Evolutionary conservation across 2,329 filamentous ascomycete genomes (phyloP).

Genomic region (Ophiostoma australiae): DNA sequence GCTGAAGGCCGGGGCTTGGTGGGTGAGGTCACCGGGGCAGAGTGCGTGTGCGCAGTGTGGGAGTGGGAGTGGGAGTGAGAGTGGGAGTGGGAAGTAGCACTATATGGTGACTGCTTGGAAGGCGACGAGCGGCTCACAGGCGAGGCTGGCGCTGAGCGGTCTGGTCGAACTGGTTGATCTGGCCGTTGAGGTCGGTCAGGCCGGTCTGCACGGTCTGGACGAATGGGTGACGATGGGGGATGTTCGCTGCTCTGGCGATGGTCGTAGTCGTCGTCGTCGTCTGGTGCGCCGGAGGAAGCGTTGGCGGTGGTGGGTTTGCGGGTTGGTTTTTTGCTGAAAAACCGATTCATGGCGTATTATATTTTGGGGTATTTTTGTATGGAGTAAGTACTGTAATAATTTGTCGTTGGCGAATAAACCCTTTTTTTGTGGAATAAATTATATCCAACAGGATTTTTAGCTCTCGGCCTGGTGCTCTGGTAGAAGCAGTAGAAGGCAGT

Average conservation of each 20-base stretch:
- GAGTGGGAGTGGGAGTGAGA: not conserved
- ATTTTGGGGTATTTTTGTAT: slow-evolving; percentile 20
- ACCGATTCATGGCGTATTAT: slow-evolving; percentile 43
- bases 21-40: slow-evolving; percentile 5
- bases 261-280: slow-evolving; percentile 38
- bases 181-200: not conserved
- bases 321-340: slow-evolving; percentile 47
- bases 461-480: not conserved
- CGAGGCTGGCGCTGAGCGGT: slow-evolving; percentile 22
- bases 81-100: slow-evolving; percentile 21
- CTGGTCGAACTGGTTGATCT: not conserved
- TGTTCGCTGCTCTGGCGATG: slow-evolving; percentile 28
- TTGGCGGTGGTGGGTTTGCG: slow-evolving; percentile 43
- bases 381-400: not conserved
- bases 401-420: not conserved
- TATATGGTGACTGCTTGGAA: slow-evolving; percentile 32
- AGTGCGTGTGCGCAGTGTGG: not conserved
- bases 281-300: slow-evolving; percentile 24
- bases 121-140: slow-evolving; percentile 29
- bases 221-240: not conserved
- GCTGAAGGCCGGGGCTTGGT: slow-evolving; percentile 10
- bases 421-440: not conserved
- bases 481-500: slow-evolving; percentile 4
- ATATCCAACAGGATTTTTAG: not conserved
- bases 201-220: not conserved